phyloP scores from a whole-genome alignment of 148 eudicot genomes.

The Camellia japonica region DNA sequence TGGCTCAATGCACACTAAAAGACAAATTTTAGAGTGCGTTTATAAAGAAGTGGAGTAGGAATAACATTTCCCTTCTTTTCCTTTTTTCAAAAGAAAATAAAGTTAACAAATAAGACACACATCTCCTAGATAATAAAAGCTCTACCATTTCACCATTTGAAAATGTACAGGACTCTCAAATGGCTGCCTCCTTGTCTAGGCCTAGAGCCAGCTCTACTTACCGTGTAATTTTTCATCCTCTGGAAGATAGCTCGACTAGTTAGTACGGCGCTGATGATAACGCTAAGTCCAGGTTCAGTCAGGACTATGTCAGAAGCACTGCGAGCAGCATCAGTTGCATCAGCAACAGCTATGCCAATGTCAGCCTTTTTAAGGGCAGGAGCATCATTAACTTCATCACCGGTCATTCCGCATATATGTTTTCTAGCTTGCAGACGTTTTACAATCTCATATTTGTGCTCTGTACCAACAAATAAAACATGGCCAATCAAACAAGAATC shows the following conservation, averaged over 20 bases:
- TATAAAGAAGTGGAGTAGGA: too few relatives aligned
- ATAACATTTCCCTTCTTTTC: too few relatives aligned
- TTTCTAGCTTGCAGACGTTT: conserved; percentile 77
- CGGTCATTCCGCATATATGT: conserved; percentile 82
- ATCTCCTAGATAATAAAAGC: too few relatives aligned
- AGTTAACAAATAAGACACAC: too few relatives aligned
- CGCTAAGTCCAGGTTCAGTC: conserved; percentile 81
- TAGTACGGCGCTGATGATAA: conserved; percentile 74
- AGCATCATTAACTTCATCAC: conserved; percentile 89
- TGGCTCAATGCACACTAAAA: too few relatives aligned
- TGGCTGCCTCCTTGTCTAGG: too few relatives aligned
- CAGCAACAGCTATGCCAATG: conserved; percentile 79
- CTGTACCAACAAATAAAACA: conserved; percentile 28
- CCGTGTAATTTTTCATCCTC: conserved; percentile 83
- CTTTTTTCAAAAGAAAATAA: too few relatives aligned
- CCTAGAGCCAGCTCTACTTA: conserved; percentile 11
- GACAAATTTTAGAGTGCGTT: too few relatives aligned
- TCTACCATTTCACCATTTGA: too few relatives aligned
- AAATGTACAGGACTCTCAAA: too few relatives aligned
- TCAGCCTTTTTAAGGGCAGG: conserved; percentile 82
- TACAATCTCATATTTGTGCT: conserved; percentile 79
- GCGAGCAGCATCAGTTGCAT: conserved; percentile 87
- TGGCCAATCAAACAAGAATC: conserved; percentile 2
- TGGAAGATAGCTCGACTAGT: conserved; percentile 81
- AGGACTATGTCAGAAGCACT: conserved; percentile 79